phyloP scores from a whole-genome alignment of 2,329 filamentous ascomycete species.

The Arthrobotrys musiformis region DNA sequence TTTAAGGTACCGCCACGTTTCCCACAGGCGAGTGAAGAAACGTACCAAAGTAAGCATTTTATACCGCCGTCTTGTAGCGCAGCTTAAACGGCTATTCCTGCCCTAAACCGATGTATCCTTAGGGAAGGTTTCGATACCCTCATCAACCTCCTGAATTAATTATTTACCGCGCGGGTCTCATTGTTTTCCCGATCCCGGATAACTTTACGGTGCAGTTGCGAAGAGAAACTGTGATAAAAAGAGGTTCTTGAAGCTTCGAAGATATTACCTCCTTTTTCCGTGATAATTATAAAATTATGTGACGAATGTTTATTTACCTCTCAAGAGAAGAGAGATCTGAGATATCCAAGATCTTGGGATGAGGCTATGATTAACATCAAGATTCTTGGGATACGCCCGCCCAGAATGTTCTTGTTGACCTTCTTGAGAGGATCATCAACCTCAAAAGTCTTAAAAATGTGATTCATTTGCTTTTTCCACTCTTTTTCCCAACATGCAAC shows the following conservation, averaged over 20 bases:
- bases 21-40: slow-evolving; percentile 11
- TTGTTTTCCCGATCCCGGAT: background rate
- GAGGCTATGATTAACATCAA: background rate
- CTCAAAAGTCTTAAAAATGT: slow-evolving; percentile 17
- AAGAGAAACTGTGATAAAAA: background rate
- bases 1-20: background rate
- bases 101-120: background rate
- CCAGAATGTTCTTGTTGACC: background rate
- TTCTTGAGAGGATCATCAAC: slow-evolving; percentile 27
- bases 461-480: slow-evolving; percentile 21
- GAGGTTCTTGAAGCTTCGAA: background rate
- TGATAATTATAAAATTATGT: too few relatives aligned
- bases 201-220: too few relatives aligned
- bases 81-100: background rate
- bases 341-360: background rate
- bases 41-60: slow-evolving; percentile 15
- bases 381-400: slow-evolving; percentile 1
- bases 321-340: too few relatives aligned
- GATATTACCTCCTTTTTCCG: background rate
- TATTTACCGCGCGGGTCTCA: background rate
- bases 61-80: slow-evolving; percentile 26
- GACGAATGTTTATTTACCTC: background rate
- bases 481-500: background rate
- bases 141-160: slow-evolving; percentile 17
- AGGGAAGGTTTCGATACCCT: background rate